Evolutionary conservation across 2,329 filamentous ascomycete genomes (phyloP).

Genomic region (Colletotrichum camelliae): DNA sequence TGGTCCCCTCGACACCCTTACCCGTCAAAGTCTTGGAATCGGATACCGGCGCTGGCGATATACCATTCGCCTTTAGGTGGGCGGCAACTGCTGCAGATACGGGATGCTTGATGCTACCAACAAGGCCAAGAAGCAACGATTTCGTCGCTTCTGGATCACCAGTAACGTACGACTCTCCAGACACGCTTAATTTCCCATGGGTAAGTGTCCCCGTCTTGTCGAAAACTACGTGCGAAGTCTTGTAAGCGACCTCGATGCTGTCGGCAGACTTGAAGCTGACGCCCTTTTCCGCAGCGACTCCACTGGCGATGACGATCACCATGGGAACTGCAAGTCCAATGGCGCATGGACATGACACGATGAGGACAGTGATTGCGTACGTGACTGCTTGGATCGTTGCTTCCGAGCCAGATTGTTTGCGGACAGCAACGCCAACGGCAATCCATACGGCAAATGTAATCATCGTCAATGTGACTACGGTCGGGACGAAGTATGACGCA

Average conservation of each 20-base stretch:
- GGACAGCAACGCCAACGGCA: conserved; percentile 55
- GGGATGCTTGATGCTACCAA: conserved; percentile 52
- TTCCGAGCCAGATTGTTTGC: conserved; percentile 44
- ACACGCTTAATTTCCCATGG: conserved; percentile 54
- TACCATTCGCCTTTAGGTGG: conserved; percentile 39
- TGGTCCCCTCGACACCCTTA: conserved; percentile 47
- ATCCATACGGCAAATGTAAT: conserved; percentile 71
- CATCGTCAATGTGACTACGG: conserved; percentile 62
- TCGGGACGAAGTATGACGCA: conserved; percentile 73
- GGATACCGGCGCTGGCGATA: conserved; percentile 24
- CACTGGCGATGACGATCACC: conserved; percentile 75
- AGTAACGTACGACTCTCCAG: conserved; percentile 36
- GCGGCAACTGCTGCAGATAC: conserved; percentile 53
- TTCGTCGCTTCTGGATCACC: not conserved
- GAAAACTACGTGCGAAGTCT: conserved; percentile 71
- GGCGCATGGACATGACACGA: conserved; percentile 81
- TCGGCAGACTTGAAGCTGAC: conserved; percentile 73
- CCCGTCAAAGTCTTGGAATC: conserved; percentile 46
- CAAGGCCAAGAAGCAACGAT: conserved; percentile 25
- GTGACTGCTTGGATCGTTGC: conserved; percentile 68
- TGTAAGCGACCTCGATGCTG: conserved; percentile 66
- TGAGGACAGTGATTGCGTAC: conserved; percentile 74
- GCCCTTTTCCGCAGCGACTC: conserved; percentile 67
- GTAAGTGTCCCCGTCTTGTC: conserved; percentile 85
- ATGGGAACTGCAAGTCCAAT: conserved; percentile 78